Conservation (phyloP, 2,329 filamentous ascomycete species). For the Botryotinia convoluta region DNA sequence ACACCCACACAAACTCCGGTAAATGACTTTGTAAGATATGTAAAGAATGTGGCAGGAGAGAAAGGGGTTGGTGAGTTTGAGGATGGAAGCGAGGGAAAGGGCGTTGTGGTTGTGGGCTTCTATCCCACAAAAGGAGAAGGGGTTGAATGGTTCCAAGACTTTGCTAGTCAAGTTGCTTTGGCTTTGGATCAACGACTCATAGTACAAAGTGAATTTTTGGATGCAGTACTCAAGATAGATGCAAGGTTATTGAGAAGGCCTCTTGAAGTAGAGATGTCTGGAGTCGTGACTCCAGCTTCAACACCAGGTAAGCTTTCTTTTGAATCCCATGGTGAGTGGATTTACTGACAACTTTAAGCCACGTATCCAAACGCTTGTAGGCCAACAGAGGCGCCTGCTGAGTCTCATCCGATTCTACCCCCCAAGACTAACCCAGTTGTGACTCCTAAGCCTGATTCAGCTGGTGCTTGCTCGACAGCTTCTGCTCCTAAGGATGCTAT, state of each 20-base stretch:
- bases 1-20: slow-evolving; percentile 61
- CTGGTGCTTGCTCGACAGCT: slow-evolving; percentile 22
- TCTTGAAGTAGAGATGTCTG: slow-evolving; percentile 52
- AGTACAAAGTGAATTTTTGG: slow-evolving; percentile 87
- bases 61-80: slow-evolving; percentile 67
- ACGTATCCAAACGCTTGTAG: slow-evolving; percentile 20
- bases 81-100: slow-evolving; percentile 61
- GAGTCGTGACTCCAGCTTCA: slow-evolving; percentile 31
- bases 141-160: slow-evolving; percentile 64
- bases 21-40: slow-evolving; percentile 74
- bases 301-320: slow-evolving; percentile 30
- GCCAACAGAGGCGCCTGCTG: background rate
- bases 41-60: slow-evolving; percentile 71
- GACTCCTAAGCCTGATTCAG: slow-evolving; percentile 11
- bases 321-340: background rate
- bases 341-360: slow-evolving; percentile 20
- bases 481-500: slow-evolving; percentile 17
- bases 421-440: slow-evolving; percentile 13
- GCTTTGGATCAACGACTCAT: slow-evolving; percentile 78
- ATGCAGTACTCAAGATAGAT: slow-evolving; percentile 82
- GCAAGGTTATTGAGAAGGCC: slow-evolving; percentile 67
- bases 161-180: slow-evolving; percentile 67
- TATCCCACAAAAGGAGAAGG: slow-evolving; percentile 55
- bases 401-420: background rate
- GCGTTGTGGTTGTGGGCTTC: slow-evolving; percentile 76